These are phyloP conservation scores for Panus rudis DNA, from an alignment of 768 basidiomycete species.

Conservation along the genomic window DNA sequence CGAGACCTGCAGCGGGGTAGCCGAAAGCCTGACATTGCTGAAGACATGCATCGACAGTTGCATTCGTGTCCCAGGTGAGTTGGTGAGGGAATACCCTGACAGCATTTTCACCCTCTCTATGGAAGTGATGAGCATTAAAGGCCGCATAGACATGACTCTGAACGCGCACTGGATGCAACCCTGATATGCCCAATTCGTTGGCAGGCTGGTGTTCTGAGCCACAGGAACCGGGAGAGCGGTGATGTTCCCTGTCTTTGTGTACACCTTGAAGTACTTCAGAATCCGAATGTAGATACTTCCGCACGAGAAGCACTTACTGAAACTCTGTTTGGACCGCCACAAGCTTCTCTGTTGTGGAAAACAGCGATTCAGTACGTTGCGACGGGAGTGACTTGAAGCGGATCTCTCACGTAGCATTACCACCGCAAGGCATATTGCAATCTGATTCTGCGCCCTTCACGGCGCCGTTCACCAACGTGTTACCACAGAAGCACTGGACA, in stretches of 20 bases:
- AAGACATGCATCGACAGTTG: conserved; percentile 58
- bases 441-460: conserved; percentile 36
- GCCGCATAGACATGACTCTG: background rate
- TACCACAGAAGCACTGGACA: conserved; percentile 45
- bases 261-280: conserved; percentile 29
- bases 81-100: conserved; percentile 53
- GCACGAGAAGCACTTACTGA: conserved; percentile 31
- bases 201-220: conserved; percentile 47
- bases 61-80: conserved; percentile 52
- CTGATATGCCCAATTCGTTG: conserved; percentile 56
- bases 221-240: conserved; percentile 53
- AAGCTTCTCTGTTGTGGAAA: conserved; percentile 43
- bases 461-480: conserved; percentile 57
- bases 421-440: conserved; percentile 73
- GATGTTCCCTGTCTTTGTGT: conserved; percentile 45
- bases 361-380: conserved; percentile 9
- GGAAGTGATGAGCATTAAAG: background rate
- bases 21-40: conserved; percentile 65
- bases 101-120: conserved; percentile 40
- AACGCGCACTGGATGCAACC: conserved; percentile 57
- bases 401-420: conserved; percentile 49
- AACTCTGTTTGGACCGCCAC: conserved; percentile 67
- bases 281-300: background rate
- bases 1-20: conserved; percentile 63
- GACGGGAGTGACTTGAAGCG: background rate